Evolutionary conservation across 129 eudicot species (phyloP), one percentile per base, ranked within the genome.

Genomic region (Tagetes patula): DNA sequence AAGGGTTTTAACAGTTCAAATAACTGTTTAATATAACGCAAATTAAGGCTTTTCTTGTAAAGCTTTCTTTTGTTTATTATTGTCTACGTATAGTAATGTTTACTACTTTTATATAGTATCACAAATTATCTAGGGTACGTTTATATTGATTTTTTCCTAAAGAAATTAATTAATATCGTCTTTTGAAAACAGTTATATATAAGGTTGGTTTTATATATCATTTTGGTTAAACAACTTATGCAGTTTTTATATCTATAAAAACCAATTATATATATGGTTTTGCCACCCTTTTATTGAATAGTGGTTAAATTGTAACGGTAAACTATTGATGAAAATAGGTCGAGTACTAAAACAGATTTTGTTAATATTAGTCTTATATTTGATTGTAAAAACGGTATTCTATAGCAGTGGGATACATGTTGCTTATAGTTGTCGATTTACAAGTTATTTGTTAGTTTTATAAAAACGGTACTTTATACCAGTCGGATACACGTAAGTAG

Each of bases 41-140:
- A 79, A 79, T 79, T 73, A 79, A 42, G 82, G 82, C 82, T 79
- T 79, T 79, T 79, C 62, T 79, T 73, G 77, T 65, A 79, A 52
- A 71, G 41, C 72, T 78, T 62, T 71, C 60, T 63, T 39, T 79
- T 43, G 68, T 72, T 43, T 53, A 71, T 43, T 79, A 48, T 64
- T 73, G 63, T 68, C 62, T 10, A 72, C 27, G 27, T 20, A 20
- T 20, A 72, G 82, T 72, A 54, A 72, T 58, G 50, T 54, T 78
- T 64, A 64, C 73, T 53, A 65, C 42, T 42, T 67, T 14, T 45
- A 41, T 71, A 20, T 42, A 71, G 65, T 27, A 30, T 32, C 71
- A 50, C 3, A 14, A 27, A 38, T 70, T 49, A 62, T 20, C 27
- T 20, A 20, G 27, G 27, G 27, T 20, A 55, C 34, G 41, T 12